phyloP scores from a whole-genome alignment of 2,329 filamentous ascomycete genomes.

The Penicillium palitans region DNA sequence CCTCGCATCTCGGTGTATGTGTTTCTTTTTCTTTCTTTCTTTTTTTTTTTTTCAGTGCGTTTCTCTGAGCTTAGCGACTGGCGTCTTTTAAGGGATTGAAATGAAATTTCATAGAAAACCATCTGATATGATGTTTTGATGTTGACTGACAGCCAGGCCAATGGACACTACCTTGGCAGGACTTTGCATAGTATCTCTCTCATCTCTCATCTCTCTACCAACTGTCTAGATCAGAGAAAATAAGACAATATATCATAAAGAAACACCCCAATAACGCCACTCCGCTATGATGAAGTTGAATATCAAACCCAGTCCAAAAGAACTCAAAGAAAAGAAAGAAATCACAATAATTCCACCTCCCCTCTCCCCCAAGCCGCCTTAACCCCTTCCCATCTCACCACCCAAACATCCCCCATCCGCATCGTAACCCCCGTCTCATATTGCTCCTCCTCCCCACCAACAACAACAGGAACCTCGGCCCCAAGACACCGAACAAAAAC shows the following conservation, averaged over 20 bases:
- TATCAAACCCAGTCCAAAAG: conserved; percentile 1
- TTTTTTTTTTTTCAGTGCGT: background rate
- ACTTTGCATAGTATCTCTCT: background rate
- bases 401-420: conserved; percentile 64
- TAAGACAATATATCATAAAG: background rate
- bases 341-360: conserved; percentile 47
- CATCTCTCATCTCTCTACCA: background rate
- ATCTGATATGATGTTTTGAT: background rate
- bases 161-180: background rate
- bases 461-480: conserved; percentile 49
- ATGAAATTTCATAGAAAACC: conserved; percentile 12
- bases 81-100: conserved; percentile 20
- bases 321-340: background rate
- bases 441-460: conserved; percentile 34
- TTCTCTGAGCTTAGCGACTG: conserved; percentile 28
- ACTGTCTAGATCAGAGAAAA: background rate
- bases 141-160: background rate
- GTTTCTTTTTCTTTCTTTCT: background rate
- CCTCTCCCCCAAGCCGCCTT: conserved; percentile 52
- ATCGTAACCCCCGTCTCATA: conserved; percentile 37
- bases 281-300: conserved; percentile 8
- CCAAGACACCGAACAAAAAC: conserved; percentile 71
- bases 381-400: conserved; percentile 73
- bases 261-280: background rate
- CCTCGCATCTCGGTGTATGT: conserved; percentile 4